Conservation (phyloP, 108 stramenopile genomes). For the Cyclotella atomus region DNA sequence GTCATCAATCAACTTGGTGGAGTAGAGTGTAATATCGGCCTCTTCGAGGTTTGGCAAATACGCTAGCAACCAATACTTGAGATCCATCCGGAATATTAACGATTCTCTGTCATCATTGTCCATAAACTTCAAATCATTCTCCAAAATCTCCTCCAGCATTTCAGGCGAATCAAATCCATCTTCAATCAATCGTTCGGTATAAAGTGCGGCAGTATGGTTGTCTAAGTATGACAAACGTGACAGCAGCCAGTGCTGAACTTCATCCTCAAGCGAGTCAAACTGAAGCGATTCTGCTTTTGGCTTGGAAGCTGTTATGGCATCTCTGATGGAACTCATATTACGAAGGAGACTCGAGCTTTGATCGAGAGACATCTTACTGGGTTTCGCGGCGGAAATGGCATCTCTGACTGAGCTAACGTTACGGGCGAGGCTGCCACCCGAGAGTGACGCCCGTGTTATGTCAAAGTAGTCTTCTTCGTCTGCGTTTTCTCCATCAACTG, state of each 20-base stretch:
- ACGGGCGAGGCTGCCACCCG: background rate
- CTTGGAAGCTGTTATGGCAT: background rate
- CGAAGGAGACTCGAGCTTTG: background rate
- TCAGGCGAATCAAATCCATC: conserved; percentile 11
- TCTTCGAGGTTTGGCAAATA: conserved; percentile 18
- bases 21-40: conserved; percentile 13
- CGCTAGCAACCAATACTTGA: conserved; percentile 24
- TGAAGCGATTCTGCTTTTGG: background rate
- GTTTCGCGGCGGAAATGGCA: conserved; percentile 3
- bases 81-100: background rate
- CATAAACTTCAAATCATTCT: conserved; percentile 3
- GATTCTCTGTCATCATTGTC: background rate
- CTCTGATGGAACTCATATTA: background rate
- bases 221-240: conserved; percentile 1
- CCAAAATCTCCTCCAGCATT: background rate
- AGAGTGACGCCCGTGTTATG: background rate
- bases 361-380: no score
- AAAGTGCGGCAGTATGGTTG: background rate
- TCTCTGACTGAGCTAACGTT: conserved; percentile 12
- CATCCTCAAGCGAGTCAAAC: background rate
- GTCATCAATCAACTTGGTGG: conserved; percentile 16
- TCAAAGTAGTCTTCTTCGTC: background rate
- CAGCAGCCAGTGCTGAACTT: conserved; percentile 2
- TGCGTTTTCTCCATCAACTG: no score
- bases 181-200: background rate